phyloP scores from a whole-genome alignment of 805 yeast genomes.

The Candida golubevii region DNA sequence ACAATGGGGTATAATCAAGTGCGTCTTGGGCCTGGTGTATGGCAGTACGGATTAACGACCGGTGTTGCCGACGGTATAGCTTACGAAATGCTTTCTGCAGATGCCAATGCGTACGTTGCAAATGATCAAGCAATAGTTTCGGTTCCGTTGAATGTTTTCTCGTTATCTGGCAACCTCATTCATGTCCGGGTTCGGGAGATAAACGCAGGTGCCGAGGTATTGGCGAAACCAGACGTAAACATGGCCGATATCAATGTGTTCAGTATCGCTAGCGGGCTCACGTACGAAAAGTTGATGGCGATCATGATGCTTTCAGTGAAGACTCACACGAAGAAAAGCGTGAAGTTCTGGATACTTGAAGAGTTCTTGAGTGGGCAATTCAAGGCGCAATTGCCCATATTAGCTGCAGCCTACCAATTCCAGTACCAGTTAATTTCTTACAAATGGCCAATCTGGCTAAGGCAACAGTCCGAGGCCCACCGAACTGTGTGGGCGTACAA shows the following conservation, averaged over 20 bases:
- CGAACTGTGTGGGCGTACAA: conserved; percentile 87
- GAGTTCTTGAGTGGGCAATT: conserved; percentile 73
- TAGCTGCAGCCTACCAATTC: conserved; percentile 58
- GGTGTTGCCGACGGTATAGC: conserved; percentile 19
- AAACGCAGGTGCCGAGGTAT: conserved; percentile 3
- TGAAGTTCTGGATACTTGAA: conserved; percentile 85
- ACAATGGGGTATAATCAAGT: conserved; percentile 83
- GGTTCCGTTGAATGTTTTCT: conserved; percentile 32
- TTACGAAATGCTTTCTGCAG: conserved; percentile 34
- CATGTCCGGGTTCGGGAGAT: conserved; percentile 4
- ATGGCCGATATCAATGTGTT: conserved; percentile 63
- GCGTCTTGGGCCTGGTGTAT: conserved; percentile 66
- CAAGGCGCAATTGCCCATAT: conserved; percentile 50
- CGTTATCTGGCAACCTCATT: conserved; percentile 23
- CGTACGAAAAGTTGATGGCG: conserved; percentile 67
- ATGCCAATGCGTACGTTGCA: conserved; percentile 37
- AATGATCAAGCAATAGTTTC: conserved; percentile 22
- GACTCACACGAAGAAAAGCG: conserved; percentile 50
- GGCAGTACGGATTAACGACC: conserved; percentile 42
- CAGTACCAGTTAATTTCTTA: conserved; percentile 76
- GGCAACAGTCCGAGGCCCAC: conserved; percentile 72
- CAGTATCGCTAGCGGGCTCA: conserved; percentile 77
- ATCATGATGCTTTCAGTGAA: conserved; percentile 81
- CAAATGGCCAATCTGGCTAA: conserved; percentile 91
- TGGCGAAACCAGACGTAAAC: conserved; percentile 6